These are phyloP conservation scores for Leptographium lundbergii DNA, from an alignment of 2,329 filamentous ascomycete species.

Conservation along the genomic window DNA sequence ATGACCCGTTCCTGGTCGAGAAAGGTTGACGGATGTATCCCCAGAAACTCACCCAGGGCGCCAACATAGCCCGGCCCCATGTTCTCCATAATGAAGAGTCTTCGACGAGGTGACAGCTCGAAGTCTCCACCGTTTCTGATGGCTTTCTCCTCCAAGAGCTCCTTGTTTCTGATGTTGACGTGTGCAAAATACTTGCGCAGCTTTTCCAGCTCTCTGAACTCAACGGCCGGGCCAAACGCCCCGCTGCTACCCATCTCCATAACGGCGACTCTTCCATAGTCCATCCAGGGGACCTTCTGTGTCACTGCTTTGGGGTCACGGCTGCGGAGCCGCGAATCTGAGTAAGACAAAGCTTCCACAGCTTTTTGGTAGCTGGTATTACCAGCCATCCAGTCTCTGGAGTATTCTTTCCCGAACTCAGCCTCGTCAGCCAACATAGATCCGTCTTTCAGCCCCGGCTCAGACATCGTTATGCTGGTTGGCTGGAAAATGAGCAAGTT, in stretches of 20 bases:
- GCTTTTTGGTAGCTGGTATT: slow-evolving; percentile 10
- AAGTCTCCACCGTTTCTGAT: neutral
- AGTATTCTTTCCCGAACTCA: neutral
- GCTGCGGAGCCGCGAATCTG: slow-evolving; percentile 12
- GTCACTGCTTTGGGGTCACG: slow-evolving; percentile 13
- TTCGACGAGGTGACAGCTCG: slow-evolving; percentile 1
- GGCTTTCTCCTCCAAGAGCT: neutral
- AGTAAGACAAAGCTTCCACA: slow-evolving; percentile 8
- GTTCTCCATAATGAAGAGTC: slow-evolving; percentile 14
- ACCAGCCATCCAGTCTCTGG: slow-evolving; percentile 4
- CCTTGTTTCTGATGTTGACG: neutral
- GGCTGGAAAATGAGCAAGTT: too few species aligned
- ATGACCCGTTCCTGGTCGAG: slow-evolving; percentile 16
- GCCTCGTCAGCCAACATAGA: slow-evolving; percentile 5
- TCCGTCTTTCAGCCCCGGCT: neutral
- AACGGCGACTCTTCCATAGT: slow-evolving; percentile 8
- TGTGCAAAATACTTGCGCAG: neutral
- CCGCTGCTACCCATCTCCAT: slow-evolving; percentile 8
- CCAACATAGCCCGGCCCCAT: slow-evolving; percentile 12
- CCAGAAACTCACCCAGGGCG: slow-evolving; percentile 12
- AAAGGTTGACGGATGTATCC: slow-evolving; percentile 14
- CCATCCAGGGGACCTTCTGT: slow-evolving; percentile 10
- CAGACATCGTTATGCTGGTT: neutral
- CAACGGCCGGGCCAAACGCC: slow-evolving; percentile 3
- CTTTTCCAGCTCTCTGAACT: slow-evolving; percentile 5